Conservation (phyloP, 2,329 filamentous ascomycete genomes). For the Hymenoscyphus albidus region DNA sequence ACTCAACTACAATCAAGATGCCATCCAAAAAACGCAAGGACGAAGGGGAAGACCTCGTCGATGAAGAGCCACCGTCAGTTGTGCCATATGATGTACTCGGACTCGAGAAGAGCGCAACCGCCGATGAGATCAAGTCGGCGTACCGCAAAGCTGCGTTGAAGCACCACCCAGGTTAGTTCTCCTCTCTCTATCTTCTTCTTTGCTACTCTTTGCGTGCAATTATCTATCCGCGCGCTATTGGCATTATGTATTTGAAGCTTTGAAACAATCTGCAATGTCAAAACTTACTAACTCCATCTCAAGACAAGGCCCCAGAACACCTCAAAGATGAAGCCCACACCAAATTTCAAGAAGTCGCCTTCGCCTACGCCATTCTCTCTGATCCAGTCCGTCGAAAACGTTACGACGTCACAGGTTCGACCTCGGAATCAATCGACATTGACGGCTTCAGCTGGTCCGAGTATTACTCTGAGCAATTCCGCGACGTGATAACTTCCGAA, state of each 20-base stretch:
- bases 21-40: conserved; percentile 19
- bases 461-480: conserved; percentile 83
- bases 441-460: conserved; percentile 86
- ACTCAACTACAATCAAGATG: conserved; percentile 16
- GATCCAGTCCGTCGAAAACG: conserved; percentile 74
- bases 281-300: conserved; percentile 13
- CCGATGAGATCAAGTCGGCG: conserved; percentile 79
- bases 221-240: neutral
- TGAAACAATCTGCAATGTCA: neutral
- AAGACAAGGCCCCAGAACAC: conserved; percentile 71
- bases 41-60: conserved; percentile 21
- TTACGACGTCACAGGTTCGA: conserved; percentile 88
- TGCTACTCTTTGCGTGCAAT: neutral
- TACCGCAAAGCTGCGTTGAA: conserved; percentile 89
- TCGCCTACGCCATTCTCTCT: conserved; percentile 90
- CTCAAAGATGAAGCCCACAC: conserved; percentile 70
- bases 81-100: conserved; percentile 79
- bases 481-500: conserved; percentile 68
- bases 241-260: neutral
- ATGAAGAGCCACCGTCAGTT: conserved; percentile 39
- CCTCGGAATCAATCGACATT: conserved; percentile 74
- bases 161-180: conserved; percentile 70
- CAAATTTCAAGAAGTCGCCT: conserved; percentile 85
- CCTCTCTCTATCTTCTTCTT: conserved; percentile 3
- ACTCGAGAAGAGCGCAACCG: conserved; percentile 65